Base-by-base conservation (phyloP, 1,284 basidiomycete genomes). In the Leccinum pachyderme region DNA sequence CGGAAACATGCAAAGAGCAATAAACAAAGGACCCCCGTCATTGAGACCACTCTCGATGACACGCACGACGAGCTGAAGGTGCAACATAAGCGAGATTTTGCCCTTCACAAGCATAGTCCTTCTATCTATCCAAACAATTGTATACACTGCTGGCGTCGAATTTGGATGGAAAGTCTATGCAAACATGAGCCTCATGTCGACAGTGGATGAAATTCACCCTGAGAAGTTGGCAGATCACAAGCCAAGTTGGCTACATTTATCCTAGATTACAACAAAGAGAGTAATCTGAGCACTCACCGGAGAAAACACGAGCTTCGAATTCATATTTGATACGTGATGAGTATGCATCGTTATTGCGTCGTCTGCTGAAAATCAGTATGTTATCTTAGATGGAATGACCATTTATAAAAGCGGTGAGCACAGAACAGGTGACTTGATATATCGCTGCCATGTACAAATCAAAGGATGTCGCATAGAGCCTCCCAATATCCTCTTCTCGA, bases 161-260 rank as follows among this genome's bases (percentile, higher is more conserved):
- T 1, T 13, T 37, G 1, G 46, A 52, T 15, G 15, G 37, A 39
- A 18, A 39, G 18, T 39, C 37, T 39, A 18, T n/a, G n/a, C 4
- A 11, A 39, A 39, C 2, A 6, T 39, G n/a, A 39, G 37, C 37
- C 9, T n/a, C 5, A 25, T 32, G 13, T 43, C 24, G 18, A 15
- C 24, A 43, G 24, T 43, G 18, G 9, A 39, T 18, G 9, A 11
- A 37, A 1, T 25, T 22, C 24, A 43, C 67, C 65, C 47, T 66
- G 55, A 11, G 64, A 58, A 2, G 67, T 69, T 7, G 57, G 53
- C 15, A 67, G 47, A 50, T 69, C 67, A 22, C 50, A 55, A 18
- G 32, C 32, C 12, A 67, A 27, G 24, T 53, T 35, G 39, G 62
- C 65, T 67, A 28, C 7, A 48, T 50, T 46, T 12, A 2, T 4